Base-by-base conservation (phyloP, 257 asterid species). In the Ligustrum vulgare region DNA sequence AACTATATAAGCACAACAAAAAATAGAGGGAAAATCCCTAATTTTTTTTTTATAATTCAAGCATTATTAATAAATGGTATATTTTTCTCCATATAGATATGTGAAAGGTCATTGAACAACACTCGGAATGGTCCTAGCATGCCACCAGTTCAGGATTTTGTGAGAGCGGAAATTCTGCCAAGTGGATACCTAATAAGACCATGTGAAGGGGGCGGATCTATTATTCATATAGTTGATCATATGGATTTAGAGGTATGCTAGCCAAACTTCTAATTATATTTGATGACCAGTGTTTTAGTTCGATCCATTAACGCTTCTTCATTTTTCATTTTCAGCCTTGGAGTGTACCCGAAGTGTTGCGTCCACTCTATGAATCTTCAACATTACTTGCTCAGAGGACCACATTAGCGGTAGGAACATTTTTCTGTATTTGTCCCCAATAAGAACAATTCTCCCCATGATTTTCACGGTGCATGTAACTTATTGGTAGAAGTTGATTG, bases 101-200 rank as follows among this genome's bases (percentile, higher is more conserved):
- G 99, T 51, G 98, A 95, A 76, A 87, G 98, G 80, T 95, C 99
- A 18, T 85, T 95, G 73, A 95, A 93, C 94, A 90, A 95, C 88
- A 93, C 97, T 36, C 97, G 86, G 85, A 93, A 95, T 22, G 99
- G 99, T 23, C 99, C 98, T 8, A 88, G 96, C 75, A 91, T 93
- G 94, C 97, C 99, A 22, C 96, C 93, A 0, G 97, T 87, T 80
- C 96, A 84, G 77, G 88, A 86, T 80, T 95, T 93, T 31, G 96
- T 95, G 43, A 82, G 99, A 87, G 98, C 90, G 2, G 99, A 93
- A 75, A 81, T 93, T 88, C 91, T 93, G 58, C 86, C 99, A 5
- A 91, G 99, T 83, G 97, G 99, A 54, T 95, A 95, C 93, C 83
- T 95, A 76, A 89, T 93, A 71, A 86, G 99, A 78, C 99, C 98